Conservation (phyloP, 495 filamentous ascomycete genomes). For the Hypomontagnella submonticulosa region DNA sequence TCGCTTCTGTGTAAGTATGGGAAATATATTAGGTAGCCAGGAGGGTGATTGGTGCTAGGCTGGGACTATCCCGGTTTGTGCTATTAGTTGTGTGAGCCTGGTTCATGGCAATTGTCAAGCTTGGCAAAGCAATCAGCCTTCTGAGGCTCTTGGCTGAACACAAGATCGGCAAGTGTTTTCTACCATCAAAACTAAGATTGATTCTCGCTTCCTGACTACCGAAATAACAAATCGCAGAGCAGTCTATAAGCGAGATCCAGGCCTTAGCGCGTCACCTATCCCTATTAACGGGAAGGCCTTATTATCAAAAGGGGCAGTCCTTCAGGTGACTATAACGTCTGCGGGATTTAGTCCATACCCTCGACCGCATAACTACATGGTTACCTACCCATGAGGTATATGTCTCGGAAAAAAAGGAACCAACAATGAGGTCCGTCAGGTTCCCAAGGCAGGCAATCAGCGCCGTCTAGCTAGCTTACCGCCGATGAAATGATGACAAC, state of each 20-base stretch:
- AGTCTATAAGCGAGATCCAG: slow-evolving; percentile 31
- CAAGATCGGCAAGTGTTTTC: slow-evolving; percentile 41
- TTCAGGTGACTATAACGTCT: slow-evolving; percentile 21
- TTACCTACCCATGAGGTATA: slow-evolving; percentile 44
- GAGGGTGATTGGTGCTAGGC: slow-evolving; percentile 9
- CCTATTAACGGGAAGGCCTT: slow-evolving; percentile 13
- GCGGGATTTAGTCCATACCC: slow-evolving; percentile 39
- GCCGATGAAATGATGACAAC: slow-evolving; percentile 38
- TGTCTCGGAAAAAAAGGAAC: slow-evolving; percentile 36
- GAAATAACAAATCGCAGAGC: slow-evolving; percentile 24
- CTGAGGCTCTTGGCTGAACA: slow-evolving; percentile 45
- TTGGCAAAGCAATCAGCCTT: slow-evolving; percentile 47
- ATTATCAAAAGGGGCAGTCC: slow-evolving; percentile 17
- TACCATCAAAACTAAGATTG: slow-evolving; percentile 14
- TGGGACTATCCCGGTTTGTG: slow-evolving; percentile 22
- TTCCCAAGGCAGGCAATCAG: slow-evolving; percentile 30
- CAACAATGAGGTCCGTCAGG: slow-evolving; percentile 15
- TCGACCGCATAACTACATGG: slow-evolving; percentile 37
- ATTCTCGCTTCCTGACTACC: slow-evolving; percentile 33
- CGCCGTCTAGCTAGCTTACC: slow-evolving; percentile 19
- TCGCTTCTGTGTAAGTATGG: slow-evolving; percentile 21
- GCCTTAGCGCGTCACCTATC: slow-evolving; percentile 16
- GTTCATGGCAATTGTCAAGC: slow-evolving; percentile 37
- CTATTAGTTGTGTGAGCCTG: slow-evolving; percentile 19
- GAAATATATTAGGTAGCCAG: slow-evolving; percentile 35